Base-by-base conservation (phyloP, 768 basidiomycete species). In the Daedaleopsis nitida region DNA sequence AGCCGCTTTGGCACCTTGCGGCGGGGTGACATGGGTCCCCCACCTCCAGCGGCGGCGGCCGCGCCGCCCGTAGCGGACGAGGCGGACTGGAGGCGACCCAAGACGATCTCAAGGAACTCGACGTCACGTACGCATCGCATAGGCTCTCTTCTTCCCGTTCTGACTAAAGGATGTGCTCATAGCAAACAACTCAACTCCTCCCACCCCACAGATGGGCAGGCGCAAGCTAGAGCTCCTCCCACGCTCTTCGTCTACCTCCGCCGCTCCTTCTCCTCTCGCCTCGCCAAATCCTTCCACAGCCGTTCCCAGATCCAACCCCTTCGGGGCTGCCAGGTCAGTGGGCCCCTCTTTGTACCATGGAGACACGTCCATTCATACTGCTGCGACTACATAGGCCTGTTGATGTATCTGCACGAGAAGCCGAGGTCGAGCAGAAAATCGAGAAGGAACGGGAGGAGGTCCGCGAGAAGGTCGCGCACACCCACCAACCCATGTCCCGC, bases 211-310 rank as follows among this genome's bases (percentile, higher is more conserved):
- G 68, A 74, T 91, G 65, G 78, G 79, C 59, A 88, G 94, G 51
- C 84, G 85, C 57, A 94, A 92, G 72, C 81, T 98, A 12, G 92
- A 95, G 66, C 84, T 97, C 39, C 77, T 96, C 2, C 95, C 96
- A 24, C 87, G 94, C 37, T 83, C 91, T 34, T 84, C 83, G 13
- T 81, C 78, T 49, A 80, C 77, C 3, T 94, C 93, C 17, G 80
- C 84, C 11, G 80, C 81, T 13, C 83, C 91, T 32, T 89, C 91
- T 17, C 89, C 93, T 3, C 78, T 94, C 47, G 86, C 89, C 0
- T 92, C 92, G 9, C 92, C 91, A 0, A 89, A 89, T 75, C 83
- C 91, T 66, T 77, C 81, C 3, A 75, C 81, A 72, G 77, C 53
- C 78, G 6, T 53, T 37, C 70, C 79, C 38, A 76, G 85, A 38